phyloP scores from a whole-genome alignment of 1,284 basidiomycete genomes.

The Golubevia sp. region DNA sequence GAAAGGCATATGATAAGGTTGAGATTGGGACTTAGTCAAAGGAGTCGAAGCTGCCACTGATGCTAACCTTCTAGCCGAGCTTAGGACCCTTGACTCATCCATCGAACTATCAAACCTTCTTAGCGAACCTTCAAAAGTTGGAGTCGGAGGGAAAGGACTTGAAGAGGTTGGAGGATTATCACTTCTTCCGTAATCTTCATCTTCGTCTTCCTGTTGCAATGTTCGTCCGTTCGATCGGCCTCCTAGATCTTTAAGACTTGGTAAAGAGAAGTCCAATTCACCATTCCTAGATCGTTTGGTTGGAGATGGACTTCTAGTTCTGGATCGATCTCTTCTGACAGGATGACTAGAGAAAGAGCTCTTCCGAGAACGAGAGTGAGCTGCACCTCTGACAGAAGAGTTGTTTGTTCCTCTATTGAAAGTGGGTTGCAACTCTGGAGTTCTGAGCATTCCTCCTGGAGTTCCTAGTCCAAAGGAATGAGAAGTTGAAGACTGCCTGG shows the following conservation, averaged over 20 bases:
- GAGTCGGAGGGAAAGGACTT: conserved; percentile 34
- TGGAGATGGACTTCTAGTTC: neutral
- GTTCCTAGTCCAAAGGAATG: conserved; percentile 15
- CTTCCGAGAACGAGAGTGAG: neutral
- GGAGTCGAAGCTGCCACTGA: neutral
- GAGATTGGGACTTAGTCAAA: neutral
- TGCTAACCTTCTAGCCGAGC: neutral
- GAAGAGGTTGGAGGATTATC: conserved; percentile 29
- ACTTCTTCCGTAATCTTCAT: conserved; percentile 11
- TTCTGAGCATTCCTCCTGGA: neutral
- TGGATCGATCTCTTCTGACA: neutral
- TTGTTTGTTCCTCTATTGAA: neutral
- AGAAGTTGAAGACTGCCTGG: conserved; percentile 2
- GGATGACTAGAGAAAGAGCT: too few relatives aligned
- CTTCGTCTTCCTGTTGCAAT: neutral
- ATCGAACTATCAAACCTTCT: neutral
- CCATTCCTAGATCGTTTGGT: neutral
- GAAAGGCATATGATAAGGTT: neutral
- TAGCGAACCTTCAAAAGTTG: conserved; percentile 19
- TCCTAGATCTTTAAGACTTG: neutral
- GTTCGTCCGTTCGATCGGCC: neutral
- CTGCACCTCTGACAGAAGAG: neutral
- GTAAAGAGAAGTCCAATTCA: neutral
- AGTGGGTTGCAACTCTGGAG: neutral
- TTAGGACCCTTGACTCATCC: neutral